Evolutionary conservation across 2,329 filamentous ascomycete species (phyloP).

Genomic region (Chaetomium strumarium): DNA sequence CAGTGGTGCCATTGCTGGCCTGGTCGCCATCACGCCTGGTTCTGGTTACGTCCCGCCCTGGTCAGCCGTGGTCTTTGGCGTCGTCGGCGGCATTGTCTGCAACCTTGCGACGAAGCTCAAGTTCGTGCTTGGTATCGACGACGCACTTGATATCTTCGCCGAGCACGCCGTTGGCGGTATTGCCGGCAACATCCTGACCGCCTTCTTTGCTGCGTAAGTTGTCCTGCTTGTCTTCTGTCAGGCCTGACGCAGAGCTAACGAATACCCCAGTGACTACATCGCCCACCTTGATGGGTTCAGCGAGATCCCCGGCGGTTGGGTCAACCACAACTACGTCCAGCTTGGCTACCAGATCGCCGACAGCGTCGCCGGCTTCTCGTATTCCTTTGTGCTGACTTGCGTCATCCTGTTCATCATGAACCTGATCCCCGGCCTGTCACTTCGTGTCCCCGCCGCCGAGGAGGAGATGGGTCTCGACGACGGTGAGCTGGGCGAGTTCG

Average conservation of each 20-base stretch:
- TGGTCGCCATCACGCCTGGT: conserved; percentile 81
- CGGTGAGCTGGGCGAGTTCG: conserved; percentile 73
- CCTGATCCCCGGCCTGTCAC: conserved; percentile 62
- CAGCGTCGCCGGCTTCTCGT: conserved; percentile 57
- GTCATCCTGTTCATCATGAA: conserved; percentile 67
- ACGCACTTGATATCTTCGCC: conserved; percentile 85
- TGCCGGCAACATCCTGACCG: conserved; percentile 71
- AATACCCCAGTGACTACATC: conserved; percentile 53
- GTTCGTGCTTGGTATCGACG: conserved; percentile 69
- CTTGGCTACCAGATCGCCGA: conserved; percentile 67
- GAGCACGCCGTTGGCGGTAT: conserved; percentile 84
- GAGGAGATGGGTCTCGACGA: conserved; percentile 68
- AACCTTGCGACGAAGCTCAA: conserved; percentile 85
- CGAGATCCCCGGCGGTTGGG: conserved; percentile 57
- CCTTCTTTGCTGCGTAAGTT: conserved; percentile 64
- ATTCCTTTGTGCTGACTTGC: conserved; percentile 62
- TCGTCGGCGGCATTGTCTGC: conserved; percentile 59
- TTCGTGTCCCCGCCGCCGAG: conserved; percentile 60
- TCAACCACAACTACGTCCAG: conserved; percentile 65
- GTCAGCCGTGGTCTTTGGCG: conserved; percentile 52
- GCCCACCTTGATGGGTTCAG: conserved; percentile 65
- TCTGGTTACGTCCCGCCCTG: conserved; percentile 72
- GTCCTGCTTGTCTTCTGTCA: neutral
- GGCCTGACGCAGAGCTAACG: neutral
- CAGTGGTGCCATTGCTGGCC: conserved; percentile 78